Percentiles rank a stretch among this genome's conserved stretches.
phyloP scores from a whole-genome alignment of 2,329 filamentous ascomycete genomes.

The Coniella lustricola region DNA sequence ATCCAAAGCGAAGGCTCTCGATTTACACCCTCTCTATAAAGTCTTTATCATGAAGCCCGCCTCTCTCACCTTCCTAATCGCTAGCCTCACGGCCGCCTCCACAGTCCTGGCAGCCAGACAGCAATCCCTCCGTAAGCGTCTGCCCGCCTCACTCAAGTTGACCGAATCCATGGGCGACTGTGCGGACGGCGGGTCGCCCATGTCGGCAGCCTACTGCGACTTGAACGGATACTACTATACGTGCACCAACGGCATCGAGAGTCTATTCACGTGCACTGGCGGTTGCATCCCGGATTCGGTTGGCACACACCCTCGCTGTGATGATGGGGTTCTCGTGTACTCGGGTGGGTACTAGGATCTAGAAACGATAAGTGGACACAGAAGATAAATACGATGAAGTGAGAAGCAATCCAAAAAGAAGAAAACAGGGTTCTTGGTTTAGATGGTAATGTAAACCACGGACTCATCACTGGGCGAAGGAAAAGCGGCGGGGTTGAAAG shows the following conservation, averaged over 20 bases:
- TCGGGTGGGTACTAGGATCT: not conserved
- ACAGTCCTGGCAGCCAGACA: not conserved
- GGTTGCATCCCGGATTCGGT: not conserved
- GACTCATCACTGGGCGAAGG: no score
- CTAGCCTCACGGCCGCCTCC: not conserved
- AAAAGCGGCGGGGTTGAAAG: no score
- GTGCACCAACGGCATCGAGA: not conserved
- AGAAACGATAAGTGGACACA: no score
- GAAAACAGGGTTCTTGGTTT: no score
- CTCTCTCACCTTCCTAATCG: not conserved
- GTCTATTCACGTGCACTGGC: not conserved
- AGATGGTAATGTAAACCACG: no score
- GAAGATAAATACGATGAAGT: no score
- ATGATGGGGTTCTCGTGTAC: not conserved
- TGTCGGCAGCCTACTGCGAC: no score
- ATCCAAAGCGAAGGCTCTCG: no score
- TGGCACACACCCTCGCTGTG: not conserved
- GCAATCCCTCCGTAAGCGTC: not conserved
- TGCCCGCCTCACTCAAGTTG: no score
- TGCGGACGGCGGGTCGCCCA: no score
- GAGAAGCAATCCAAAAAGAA: no score
- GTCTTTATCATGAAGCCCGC: not conserved
- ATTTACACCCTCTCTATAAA: no score
- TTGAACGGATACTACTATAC: not conserved
- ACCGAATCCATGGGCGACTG: not conserved